Base-by-base conservation (phyloP, 331 rosid species). In the Stylosanthes scabra region DNA sequence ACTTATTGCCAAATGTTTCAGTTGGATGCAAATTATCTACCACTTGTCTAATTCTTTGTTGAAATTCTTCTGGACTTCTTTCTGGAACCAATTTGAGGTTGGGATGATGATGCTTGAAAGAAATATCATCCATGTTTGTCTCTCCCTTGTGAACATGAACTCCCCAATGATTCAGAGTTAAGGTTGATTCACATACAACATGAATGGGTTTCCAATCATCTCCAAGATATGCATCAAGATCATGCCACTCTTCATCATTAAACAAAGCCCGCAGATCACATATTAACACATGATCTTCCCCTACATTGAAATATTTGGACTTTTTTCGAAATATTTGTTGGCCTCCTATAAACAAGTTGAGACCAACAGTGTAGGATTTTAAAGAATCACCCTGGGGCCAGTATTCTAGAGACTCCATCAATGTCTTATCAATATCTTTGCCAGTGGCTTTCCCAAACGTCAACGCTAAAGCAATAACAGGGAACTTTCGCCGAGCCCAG, bases 401-500 rank as follows among this genome's bases (percentile, higher is more conserved):
- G 37, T 3, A 31, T 31, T 31, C 8, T 59, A 0, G 10, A 6
- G 7, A 13, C 9, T 10, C 7, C 1, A 20, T 31, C 37, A 31
- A 31, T 31, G 37, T 31, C 37, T 31, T 5, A 31, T 31, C 37
- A 31, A 31, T 31, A 31, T 31, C 37, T 3, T 5, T 31, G 37
- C 37, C 37, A 31, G 37, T 31, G 37, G 37, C 37, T 46, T 12
- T 15, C 11, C 14, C 62, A 10, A 68, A 37, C 25, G 2, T 39
- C 2, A 68, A 54, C 0, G 74, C 63, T 37, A 74, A 2, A 27
- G 58, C 72, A 28, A 74, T 6, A 15, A 25, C 1, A 11, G 72
- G 72, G 27, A 74, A 52, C 39, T 74, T 63, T 3, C 58, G 10
- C 42, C 40, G 47, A 13, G 31, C 46, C 78, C 47, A 41, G 13